Base-by-base conservation (phyloP, 345 rosid species). In the Eucalyptus pauciflora region DNA sequence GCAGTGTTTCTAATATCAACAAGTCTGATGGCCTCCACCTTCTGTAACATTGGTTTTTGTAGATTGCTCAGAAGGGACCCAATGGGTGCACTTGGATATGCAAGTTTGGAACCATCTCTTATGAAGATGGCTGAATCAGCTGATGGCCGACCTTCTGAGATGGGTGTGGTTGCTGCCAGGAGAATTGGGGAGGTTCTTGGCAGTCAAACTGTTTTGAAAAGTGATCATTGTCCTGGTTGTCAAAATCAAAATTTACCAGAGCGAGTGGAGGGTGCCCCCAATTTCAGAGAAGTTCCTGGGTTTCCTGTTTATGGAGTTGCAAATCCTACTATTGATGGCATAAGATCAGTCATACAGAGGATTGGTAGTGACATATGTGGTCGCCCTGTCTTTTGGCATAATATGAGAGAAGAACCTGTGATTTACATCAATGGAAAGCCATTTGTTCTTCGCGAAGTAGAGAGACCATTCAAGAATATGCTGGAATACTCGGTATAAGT, bases 221-320 rank as follows among this genome's bases (percentile, higher is more conserved):
- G 98, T 90, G 99, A 98, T 92, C 99, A 98, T 89, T 95, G 98
- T 92, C 99, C 99, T 89, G 98, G 98, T 91, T 97, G 99, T 93
- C 99, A 96, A 94, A 94, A 91, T 89, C 80, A 86, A 83, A 94
- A 87, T 92, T 93, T 96, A 89, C 96, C 96, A n/a, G 99, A 96
- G 93, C 95, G 95, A 92, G 97, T 97, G 89, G 98, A 96, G 87
- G 99, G 99, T 92, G 99, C 99, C 64, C 99, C 99, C 20, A 98
- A 96, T 93, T 98, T 96, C 93, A 94, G 99, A 91, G 95, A 94
- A 94, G 99, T 98, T 92, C 97, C 99, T 86, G 98, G 98, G 16
- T 98, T 98, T 93, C 99, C 97, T 48, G 99, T 98, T 86, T 98
- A 98, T 92, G 99, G 99, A 79, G 99, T 98, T 89, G 99, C 99